Percentiles rank a stretch among this genome's conserved stretches.
phyloP scores from a whole-genome alignment of 345 rosid species.

The Theobroma cacao region DNA sequence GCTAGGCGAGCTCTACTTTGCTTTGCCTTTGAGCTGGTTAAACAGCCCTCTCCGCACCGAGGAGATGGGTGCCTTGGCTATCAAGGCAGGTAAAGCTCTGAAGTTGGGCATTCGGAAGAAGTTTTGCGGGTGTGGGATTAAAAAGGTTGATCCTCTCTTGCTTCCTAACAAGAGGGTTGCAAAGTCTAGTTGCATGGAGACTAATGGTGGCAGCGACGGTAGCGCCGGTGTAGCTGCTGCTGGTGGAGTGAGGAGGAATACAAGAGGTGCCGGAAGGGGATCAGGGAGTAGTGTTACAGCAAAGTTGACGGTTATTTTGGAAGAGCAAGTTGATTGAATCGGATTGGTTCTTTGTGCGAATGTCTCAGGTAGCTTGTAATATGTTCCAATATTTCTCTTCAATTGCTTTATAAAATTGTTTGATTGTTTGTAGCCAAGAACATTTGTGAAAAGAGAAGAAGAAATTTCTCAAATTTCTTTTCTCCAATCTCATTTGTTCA shows the following conservation, averaged over 20 bases:
- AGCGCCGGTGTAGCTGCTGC: neutral
- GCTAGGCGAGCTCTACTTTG: constrained; percentile 49
- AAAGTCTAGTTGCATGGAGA: neutral
- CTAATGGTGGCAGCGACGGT: neutral
- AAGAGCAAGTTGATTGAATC: constrained; percentile 12
- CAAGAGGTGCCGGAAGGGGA: neutral
- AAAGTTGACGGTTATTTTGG: constrained; percentile 24
- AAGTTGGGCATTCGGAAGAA: neutral
- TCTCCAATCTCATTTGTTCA: too few species aligned
- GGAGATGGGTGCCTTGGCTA: constrained; percentile 60
- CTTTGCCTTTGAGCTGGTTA: constrained; percentile 40
- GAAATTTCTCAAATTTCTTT: too few species aligned
- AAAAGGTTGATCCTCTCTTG: constrained; percentile 14
- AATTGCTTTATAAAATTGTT: too few species aligned
- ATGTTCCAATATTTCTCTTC: too few species aligned
- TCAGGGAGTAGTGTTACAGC: neutral
- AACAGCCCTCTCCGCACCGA: constrained; percentile 32
- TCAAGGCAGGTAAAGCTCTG: constrained; percentile 55
- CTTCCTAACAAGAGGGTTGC: neutral
- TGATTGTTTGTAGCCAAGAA: too few species aligned
- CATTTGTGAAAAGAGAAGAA: too few species aligned
- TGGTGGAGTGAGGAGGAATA: neutral
- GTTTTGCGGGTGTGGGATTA: constrained; percentile 16
- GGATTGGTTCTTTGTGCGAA: too few species aligned
- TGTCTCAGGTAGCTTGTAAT: too few species aligned